These are phyloP conservation scores for Clarireedia paspali DNA, from an alignment of 2,329 filamentous ascomycete genomes.

Conservation along the genomic window DNA sequence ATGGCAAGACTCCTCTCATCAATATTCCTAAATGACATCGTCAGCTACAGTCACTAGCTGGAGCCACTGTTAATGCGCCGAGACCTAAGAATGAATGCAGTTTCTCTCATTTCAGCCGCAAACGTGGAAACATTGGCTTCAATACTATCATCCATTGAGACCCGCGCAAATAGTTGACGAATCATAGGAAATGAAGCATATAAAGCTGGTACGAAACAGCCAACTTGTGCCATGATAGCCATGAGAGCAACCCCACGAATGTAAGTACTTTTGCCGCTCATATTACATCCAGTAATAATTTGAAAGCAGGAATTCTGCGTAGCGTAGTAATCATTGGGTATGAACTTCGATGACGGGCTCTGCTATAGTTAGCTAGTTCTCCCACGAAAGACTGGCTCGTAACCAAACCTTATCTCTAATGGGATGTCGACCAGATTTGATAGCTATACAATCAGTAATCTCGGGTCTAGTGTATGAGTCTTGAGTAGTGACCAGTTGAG, in stretches of 20 bases:
- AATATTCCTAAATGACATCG: conserved; percentile 51
- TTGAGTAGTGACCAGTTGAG: conserved; percentile 59
- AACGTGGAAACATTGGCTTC: conserved; percentile 92
- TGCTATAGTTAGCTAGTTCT: conserved; percentile 18
- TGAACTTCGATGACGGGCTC: conserved; percentile 58
- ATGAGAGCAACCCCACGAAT: conserved; percentile 79
- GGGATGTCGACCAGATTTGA: conserved; percentile 61
- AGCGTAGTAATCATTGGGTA: conserved; percentile 88
- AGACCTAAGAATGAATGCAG: conserved; percentile 76
- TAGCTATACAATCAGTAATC: conserved; percentile 53
- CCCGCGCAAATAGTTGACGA: conserved; percentile 76
- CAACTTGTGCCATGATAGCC: conserved; percentile 89
- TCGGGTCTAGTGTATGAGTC: conserved; percentile 56
- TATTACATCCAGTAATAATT: conserved; percentile 92
- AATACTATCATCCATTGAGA: conserved; percentile 80
- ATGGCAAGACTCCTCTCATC: conserved; percentile 70
- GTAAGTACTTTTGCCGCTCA: conserved; percentile 97
- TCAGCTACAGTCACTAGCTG: not conserved
- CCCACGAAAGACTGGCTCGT: not conserved
- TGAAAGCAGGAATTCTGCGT: conserved; percentile 77
- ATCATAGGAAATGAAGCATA: conserved; percentile 77
- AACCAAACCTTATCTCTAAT: conserved; percentile 50
- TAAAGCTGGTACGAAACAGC: conserved; percentile 79
- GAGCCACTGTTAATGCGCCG: not conserved
- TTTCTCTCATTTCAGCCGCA: conserved; percentile 90